Evolutionary conservation across 805 yeast genomes (phyloP), one percentile per base, ranked within the genome.

Genomic region (Priceomyces medius): DNA sequence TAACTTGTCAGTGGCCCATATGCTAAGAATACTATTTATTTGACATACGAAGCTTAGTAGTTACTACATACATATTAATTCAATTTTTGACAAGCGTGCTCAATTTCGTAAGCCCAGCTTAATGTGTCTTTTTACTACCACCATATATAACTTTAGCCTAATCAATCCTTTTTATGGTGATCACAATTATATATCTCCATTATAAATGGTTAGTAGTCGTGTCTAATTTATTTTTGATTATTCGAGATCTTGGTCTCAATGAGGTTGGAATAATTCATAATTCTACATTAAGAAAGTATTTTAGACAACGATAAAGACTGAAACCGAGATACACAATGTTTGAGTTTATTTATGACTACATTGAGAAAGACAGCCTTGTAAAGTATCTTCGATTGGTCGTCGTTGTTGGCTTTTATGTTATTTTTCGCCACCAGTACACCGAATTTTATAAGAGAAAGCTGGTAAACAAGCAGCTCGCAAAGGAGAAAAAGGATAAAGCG

Each of bases 351-450:
- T 64, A 62, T 49, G 61, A 64, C 32, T 60, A 61, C 54, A 63
- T 65, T 21, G 68, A 68, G 17, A 50, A 62, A 35, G 74, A 68
- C 2, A 67, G 67, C 7, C 59, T 79, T 46, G 71, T 66, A 49
- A 63, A 74, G 43, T 66, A 71, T 53, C 68, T 77, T 43, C 61
- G 74, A 23, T 58, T 81, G 42, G 65, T 76, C 36, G 54, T 78
- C 10, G 60, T 81, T 28, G 68, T 82, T n/a, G 80, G 86, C 47
- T 83, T 83, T 8, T 85, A 85, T 58, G 50, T 80, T 24, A 61
- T 84, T 35, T 45, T 79, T 45, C 76, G 90, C 58, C 74, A 75
- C 23, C 68, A 79, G 41, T 80, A 76, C 41, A 63, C 76, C 45
- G 76, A 73, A 32, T 81, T 76, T 64, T 70, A 84, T 50, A 78